Evolutionary conservation across 441 rosid genomes (phyloP).

Genomic region (Theobroma grandiflorum): DNA sequence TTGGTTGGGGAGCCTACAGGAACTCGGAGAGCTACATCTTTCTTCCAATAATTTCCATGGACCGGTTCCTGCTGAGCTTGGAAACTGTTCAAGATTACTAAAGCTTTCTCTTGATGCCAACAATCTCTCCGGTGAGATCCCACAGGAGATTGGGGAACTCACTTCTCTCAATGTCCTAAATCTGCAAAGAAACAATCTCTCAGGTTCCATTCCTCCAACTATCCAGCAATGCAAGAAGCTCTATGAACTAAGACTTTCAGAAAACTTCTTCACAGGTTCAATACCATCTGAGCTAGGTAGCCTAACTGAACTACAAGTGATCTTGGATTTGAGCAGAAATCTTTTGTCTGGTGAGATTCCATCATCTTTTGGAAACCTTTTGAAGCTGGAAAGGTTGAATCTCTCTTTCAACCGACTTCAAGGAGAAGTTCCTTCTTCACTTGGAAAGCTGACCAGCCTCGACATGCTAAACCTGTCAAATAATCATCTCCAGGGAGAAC

Average conservation of each 20-base stretch:
- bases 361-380: constrained; percentile 61
- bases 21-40: constrained; percentile 88
- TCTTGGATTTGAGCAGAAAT: constrained; percentile 77
- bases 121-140: constrained; percentile 67
- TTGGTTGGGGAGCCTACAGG: constrained; percentile 75
- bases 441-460: constrained; percentile 81
- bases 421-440: constrained; percentile 69
- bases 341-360: constrained; percentile 69
- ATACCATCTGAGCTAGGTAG: constrained; percentile 78
- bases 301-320: constrained; percentile 84
- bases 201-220: constrained; percentile 70
- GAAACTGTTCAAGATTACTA: constrained; percentile 69
- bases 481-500: constrained; percentile 71
- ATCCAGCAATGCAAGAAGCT: constrained; percentile 81
- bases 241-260: constrained; percentile 79
- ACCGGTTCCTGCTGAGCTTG: constrained; percentile 65
- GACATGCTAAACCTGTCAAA: constrained; percentile 76
- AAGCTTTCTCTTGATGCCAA: constrained; percentile 77
- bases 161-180: constrained; percentile 76
- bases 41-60: constrained; percentile 76
- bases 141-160: constrained; percentile 73
- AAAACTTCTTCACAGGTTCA: constrained; percentile 67
- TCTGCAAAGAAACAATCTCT: constrained; percentile 71
- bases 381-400: constrained; percentile 76
- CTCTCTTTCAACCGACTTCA: constrained; percentile 73